A percentile compares a stretch with the other conserved stretches of the same genome.
Conservation (phyloP, 2,329 filamentous ascomycete genomes). For the Talaromyces sp. region DNA sequence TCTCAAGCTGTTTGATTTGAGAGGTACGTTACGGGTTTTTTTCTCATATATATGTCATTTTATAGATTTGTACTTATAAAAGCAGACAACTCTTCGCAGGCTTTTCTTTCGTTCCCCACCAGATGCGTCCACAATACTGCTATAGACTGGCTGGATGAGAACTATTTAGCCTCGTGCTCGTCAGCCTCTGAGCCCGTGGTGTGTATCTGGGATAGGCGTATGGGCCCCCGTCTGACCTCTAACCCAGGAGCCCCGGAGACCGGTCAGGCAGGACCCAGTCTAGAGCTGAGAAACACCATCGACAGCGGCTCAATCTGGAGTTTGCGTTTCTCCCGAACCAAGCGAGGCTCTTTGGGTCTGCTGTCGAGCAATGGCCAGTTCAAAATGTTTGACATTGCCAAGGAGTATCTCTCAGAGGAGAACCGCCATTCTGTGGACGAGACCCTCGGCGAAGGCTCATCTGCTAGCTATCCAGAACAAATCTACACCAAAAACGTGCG, state of each 20-base stretch:
- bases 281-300: slow-evolving; percentile 55
- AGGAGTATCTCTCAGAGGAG: slow-evolving; percentile 43
- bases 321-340: slow-evolving; percentile 55
- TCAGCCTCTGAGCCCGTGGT: slow-evolving; percentile 53
- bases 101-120: slow-evolving; percentile 48
- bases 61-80: slow-evolving; percentile 7
- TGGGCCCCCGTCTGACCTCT: slow-evolving; percentile 34
- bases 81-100: slow-evolving; percentile 32
- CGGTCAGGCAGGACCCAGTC: slow-evolving; percentile 43
- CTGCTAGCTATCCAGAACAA: slow-evolving; percentile 36
- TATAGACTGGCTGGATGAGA: slow-evolving; percentile 60
- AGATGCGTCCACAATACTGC: slow-evolving; percentile 60
- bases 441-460: slow-evolving; percentile 35
- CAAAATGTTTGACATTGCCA: slow-evolving; percentile 51
- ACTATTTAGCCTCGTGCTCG: slow-evolving; percentile 57
- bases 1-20: slow-evolving; percentile 58
- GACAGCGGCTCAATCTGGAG: slow-evolving; percentile 56
- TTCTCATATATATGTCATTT: slow-evolving; percentile 4
- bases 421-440: slow-evolving; percentile 34
- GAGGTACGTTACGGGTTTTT: slow-evolving; percentile 41
- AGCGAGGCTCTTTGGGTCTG: slow-evolving; percentile 53
- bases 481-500: slow-evolving; percentile 43
- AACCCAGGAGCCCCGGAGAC: slow-evolving; percentile 30
- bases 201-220: slow-evolving; percentile 59
- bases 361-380: slow-evolving; percentile 57